Evolutionary conservation across 805 yeast genomes (phyloP).

Genomic region (Candida khao-thaluensis): DNA sequence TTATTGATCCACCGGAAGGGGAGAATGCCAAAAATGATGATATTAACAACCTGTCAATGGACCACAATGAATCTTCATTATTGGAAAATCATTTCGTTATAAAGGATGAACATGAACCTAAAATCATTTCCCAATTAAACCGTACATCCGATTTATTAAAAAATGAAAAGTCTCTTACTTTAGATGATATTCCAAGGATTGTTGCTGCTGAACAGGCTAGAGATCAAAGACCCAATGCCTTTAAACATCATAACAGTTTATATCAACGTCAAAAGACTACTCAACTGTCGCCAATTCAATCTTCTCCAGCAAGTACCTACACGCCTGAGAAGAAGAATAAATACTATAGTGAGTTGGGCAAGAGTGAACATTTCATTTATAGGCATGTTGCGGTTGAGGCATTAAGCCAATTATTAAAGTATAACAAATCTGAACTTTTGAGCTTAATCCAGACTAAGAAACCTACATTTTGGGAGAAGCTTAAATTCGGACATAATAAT

Average conservation of each 20-base stretch:
- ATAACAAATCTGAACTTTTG: constrained; percentile 36
- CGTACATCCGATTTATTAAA: constrained; percentile 69
- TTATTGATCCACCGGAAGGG: constrained; percentile 62
- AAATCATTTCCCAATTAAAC: constrained; percentile 42
- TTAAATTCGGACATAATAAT: constrained; percentile 36
- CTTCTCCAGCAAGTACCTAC: constrained; percentile 3
- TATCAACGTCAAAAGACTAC: constrained; percentile 28
- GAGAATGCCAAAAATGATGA: constrained; percentile 32
- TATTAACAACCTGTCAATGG: constrained; percentile 10
- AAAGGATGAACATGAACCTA: constrained; percentile 42
- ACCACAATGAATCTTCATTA: constrained; percentile 20
- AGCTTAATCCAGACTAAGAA: constrained; percentile 44
- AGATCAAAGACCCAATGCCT: constrained; percentile 89
- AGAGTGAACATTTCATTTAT: constrained; percentile 55
- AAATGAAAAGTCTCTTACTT: constrained; percentile 80
- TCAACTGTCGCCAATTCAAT: constrained; percentile 8
- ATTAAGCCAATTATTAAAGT: constrained; percentile 33
- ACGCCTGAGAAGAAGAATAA: constrained; percentile 19
- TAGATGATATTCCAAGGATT: constrained; percentile 95
- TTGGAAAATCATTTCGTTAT: constrained; percentile 31
- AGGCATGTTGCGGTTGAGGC: constrained; percentile 61
- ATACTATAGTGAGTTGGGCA: constrained; percentile 64
- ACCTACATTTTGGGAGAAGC: constrained; percentile 53
- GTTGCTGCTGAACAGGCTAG: constrained; percentile 97
- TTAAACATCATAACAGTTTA: constrained; percentile 66